These are phyloP conservation scores for Magnusiomyces suaveolens DNA, from an alignment of 1,139 yeast species.

Conservation along the genomic window DNA sequence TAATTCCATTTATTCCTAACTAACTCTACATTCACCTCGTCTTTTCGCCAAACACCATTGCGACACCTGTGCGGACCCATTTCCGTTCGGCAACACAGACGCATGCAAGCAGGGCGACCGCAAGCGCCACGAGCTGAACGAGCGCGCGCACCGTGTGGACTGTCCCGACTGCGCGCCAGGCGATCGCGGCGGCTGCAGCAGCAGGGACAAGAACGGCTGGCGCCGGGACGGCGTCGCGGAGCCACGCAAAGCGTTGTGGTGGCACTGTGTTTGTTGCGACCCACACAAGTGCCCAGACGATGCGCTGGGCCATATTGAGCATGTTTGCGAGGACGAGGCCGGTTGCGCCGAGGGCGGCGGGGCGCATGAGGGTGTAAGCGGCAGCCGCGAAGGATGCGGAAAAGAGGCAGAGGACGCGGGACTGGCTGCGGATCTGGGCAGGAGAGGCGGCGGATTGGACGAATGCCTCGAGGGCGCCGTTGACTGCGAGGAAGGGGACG, in stretches of 20 bases:
- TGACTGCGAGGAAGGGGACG: conserved; percentile 76
- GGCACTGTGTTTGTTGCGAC: no score
- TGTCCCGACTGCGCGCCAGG: not conserved
- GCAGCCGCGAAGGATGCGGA: conserved; percentile 30
- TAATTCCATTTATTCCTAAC: no score
- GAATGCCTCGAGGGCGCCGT: conserved; percentile 84
- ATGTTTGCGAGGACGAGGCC: conserved; percentile 38
- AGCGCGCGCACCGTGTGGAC: not conserved
- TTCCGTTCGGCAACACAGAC: not conserved
- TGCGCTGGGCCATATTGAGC: conserved; percentile 33
- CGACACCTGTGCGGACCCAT: not conserved
- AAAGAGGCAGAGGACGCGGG: conserved; percentile 30
- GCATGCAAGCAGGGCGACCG: not conserved
- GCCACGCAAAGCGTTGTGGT: no score
- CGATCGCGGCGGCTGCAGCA: not conserved
- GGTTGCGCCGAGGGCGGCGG: conserved; percentile 31
- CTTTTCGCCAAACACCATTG: no score
- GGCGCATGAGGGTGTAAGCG: conserved; percentile 30
- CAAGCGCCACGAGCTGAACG: not conserved
- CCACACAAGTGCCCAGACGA: conserved; percentile 30
- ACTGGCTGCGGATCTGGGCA: conserved; percentile 46
- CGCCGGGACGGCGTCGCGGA: not conserved
- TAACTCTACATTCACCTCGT: no score
- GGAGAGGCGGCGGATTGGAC: conserved; percentile 72
- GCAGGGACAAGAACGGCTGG: not conserved